Conservation (phyloP, 129 eudicot species). For the Lactuca saligna region DNA sequence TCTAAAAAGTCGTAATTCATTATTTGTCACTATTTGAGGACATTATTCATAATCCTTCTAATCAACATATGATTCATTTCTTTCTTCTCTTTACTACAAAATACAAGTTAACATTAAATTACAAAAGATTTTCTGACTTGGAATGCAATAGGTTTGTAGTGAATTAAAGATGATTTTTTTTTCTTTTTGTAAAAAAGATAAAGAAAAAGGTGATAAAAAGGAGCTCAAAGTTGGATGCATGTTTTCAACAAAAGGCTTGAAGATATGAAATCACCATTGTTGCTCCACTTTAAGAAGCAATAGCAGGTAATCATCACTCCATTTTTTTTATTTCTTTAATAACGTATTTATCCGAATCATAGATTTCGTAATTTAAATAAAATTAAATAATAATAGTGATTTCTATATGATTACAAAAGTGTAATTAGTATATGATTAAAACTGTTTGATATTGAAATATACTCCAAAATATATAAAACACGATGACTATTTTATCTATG, state of each 20-base stretch:
- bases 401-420: too few relatives aligned
- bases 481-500: too few relatives aligned
- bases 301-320: slow-evolving; percentile 22
- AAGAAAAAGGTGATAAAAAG: slow-evolving; percentile 15
- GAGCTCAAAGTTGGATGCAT: slow-evolving; percentile 20
- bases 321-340: background rate
- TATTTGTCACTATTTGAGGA: background rate
- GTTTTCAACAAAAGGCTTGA: slow-evolving; percentile 25
- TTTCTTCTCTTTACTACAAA: background rate
- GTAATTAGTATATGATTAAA: too few relatives aligned
- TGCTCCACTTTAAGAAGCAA: slow-evolving; percentile 42
- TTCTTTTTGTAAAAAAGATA: background rate
- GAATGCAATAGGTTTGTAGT: slow-evolving; percentile 36
- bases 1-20: background rate
- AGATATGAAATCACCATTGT: slow-evolving; percentile 29
- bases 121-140: slow-evolving; percentile 16
- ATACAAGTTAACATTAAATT: background rate
- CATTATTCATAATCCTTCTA: background rate
- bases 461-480: too few relatives aligned
- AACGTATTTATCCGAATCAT: background rate
- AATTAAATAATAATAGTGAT: too few relatives aligned
- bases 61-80: background rate
- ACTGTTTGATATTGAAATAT: too few relatives aligned
- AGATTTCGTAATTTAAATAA: too few relatives aligned
- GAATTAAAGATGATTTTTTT: slow-evolving; percentile 12